Conservation (phyloP, 2,329 filamentous ascomycete genomes). For the Cladosporium sp. region DNA sequence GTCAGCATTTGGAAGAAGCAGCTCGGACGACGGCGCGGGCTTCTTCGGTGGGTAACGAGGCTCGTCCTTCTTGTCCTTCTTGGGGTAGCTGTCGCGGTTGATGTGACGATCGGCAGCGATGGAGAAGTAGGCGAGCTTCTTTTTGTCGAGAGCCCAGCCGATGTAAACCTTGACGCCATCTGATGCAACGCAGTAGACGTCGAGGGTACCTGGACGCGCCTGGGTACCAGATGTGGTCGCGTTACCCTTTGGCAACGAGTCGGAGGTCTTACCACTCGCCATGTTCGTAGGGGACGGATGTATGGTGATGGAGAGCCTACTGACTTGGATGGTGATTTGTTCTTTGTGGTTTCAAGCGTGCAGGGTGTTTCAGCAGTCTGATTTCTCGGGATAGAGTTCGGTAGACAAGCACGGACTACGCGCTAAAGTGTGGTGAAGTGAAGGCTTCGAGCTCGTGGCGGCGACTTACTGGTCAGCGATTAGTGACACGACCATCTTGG, state of each 20-base stretch:
- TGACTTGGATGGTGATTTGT: too few species aligned
- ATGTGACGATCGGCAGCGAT: not conserved
- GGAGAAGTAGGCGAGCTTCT: constrained; percentile 1
- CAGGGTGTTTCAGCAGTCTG: too few species aligned
- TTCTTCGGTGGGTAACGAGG: not conserved
- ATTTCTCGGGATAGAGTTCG: too few species aligned
- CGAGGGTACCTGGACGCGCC: not conserved
- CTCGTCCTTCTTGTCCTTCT: not conserved
- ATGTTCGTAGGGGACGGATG: not conserved
- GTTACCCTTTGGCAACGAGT: not conserved
- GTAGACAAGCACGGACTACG: too few species aligned
- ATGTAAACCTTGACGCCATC: not conserved
- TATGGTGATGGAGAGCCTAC: not conserved
- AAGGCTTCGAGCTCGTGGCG: too few species aligned
- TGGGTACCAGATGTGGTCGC: not conserved
- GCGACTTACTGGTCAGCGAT: too few species aligned
- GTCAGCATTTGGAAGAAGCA: not conserved
- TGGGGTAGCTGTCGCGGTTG: not conserved
- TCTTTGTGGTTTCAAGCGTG: too few species aligned
- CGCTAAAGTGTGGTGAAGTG: too few species aligned
- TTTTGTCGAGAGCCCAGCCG: not conserved
- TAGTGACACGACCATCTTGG: too few species aligned
- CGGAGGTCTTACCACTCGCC: not conserved
- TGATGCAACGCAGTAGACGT: not conserved
- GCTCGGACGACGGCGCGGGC: not conserved